Conservation (phyloP, 2,329 filamentous ascomycete genomes). For the Aspergillus sp. region DNA sequence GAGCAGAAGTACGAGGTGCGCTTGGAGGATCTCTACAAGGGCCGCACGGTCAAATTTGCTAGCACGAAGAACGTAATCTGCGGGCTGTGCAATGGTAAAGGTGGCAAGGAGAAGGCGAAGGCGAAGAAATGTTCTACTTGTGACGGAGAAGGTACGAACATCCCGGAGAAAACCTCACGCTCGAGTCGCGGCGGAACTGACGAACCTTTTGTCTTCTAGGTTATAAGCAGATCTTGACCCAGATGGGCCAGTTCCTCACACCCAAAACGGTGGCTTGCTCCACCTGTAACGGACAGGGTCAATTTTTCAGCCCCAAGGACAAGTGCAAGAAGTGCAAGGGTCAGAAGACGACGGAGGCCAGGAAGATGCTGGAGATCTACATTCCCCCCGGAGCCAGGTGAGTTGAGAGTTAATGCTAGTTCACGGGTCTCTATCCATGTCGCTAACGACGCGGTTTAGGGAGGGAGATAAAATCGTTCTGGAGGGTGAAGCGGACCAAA, state of each 20-base stretch:
- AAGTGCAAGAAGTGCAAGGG: slow-evolving; percentile 99
- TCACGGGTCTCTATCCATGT: slow-evolving; percentile 6
- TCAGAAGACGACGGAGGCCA: slow-evolving; percentile 78
- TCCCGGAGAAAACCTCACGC: neutral
- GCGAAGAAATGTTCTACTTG: slow-evolving; percentile 79
- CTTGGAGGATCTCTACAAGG: slow-evolving; percentile 95
- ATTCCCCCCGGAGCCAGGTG: slow-evolving; percentile 80
- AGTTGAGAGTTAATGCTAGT: slow-evolving; percentile 13
- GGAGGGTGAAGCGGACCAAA: slow-evolving; percentile 90
- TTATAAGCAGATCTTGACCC: slow-evolving; percentile 72
- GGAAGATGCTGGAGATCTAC: slow-evolving; percentile 94
- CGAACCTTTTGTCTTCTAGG: slow-evolving; percentile 42
- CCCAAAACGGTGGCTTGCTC: slow-evolving; percentile 77
- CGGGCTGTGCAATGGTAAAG: slow-evolving; percentile 79
- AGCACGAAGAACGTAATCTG: slow-evolving; percentile 94
- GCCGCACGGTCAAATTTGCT: slow-evolving; percentile 95
- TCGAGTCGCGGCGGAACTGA: neutral
- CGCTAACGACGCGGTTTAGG: slow-evolving; percentile 28
- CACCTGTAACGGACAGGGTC: slow-evolving; percentile 80
- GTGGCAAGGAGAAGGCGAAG: slow-evolving; percentile 90
- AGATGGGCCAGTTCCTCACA: slow-evolving; percentile 82
- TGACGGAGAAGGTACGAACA: slow-evolving; percentile 65
- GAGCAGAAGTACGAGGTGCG: slow-evolving; percentile 89
- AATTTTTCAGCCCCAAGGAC: slow-evolving; percentile 91
- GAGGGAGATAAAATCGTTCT: slow-evolving; percentile 87